Base-by-base conservation (phyloP, 73 alveolate genomes). In the Symbiodinium natans region DNA sequence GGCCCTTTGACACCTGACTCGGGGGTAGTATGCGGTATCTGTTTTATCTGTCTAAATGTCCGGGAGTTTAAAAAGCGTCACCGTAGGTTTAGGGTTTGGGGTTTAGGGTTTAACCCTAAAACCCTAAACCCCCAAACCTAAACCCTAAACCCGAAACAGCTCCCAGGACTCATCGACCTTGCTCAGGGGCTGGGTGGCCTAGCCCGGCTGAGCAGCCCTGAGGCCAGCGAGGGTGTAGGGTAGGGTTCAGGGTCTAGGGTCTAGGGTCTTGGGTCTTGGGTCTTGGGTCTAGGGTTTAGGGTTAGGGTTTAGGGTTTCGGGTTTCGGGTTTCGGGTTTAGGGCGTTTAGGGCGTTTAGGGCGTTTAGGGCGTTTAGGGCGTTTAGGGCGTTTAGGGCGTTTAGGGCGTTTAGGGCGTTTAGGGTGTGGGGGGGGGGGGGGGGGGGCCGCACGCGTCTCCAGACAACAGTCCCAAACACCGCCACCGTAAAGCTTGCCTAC, bases 131-230 rank as follows among this genome's bases (percentile, higher is more conserved):
- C 56, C 56, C 56, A 8, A 43, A 56, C 13, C 13, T 46, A 56
- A 56, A 56, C 74, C 31, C 74, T 63, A n/a, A n/a, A n/a, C n/a
- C n/a, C n/a, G n/a, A n/a, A n/a, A n/a, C n/a, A 59, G 19, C 77
- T 17, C 48, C 42, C n/a, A 83, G 92, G 92, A 6, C 92, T 90
- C 80, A 90, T 90, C 52, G 97, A 90, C 52, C 25, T 90, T 3
- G 97, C 97, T 3, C 75, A 39, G 29, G 97, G 97, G 6, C 77
- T 90, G 38, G 87, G 89, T 25, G 97, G 97, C 21, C 54, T 90
- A 23, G 88, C 97, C 0, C 97, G 97, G 34, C 80, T 90, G 40
- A 68, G 77, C 34, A 3, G 71, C 23, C 41, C 86, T 1, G 54
- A 41, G 56, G 89, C 56, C 0, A n/a, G 34, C 38, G 2, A 27